Conservation (phyloP, 495 filamentous ascomycete species). For the Talaromyces wortmannii region DNA sequence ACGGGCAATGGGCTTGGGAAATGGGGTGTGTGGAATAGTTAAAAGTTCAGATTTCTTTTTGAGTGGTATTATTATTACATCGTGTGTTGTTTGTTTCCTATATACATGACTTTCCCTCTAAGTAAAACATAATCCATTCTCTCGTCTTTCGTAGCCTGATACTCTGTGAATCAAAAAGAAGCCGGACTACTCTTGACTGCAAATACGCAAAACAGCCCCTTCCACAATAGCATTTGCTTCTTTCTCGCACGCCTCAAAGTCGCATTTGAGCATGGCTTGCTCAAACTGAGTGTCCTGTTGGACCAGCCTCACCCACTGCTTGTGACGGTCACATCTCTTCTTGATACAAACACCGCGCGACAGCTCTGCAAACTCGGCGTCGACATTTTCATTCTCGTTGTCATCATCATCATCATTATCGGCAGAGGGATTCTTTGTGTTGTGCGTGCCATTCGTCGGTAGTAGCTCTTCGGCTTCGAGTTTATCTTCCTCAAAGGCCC, state of each 20-base stretch:
- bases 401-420: conserved; percentile 1
- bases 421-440: too few relatives aligned
- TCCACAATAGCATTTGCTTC: conserved; percentile 41
- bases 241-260: conserved; percentile 33
- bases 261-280: conserved; percentile 29
- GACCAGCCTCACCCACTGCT: conserved; percentile 44
- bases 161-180: neutral
- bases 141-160: neutral
- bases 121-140: too few relatives aligned
- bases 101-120: too few relatives aligned
- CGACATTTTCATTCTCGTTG: conserved; percentile 6
- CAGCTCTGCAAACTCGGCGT: conserved; percentile 14
- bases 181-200: conserved; percentile 24
- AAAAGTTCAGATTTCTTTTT: neutral
- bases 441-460: conserved; percentile 16
- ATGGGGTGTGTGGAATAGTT: conserved; percentile 28
- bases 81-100: too few relatives aligned
- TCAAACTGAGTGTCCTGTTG: conserved; percentile 45
- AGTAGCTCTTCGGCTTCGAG: conserved; percentile 20
- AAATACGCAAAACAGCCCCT: conserved; percentile 37
- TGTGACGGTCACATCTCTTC: conserved; percentile 46
- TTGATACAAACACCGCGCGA: conserved; percentile 43
- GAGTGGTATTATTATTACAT: neutral
- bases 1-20: conserved; percentile 26
- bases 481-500: conserved; percentile 34